These are phyloP conservation scores for Endocarpon pusillum DNA, from an alignment of 495 filamentous ascomycete genomes.

Conservation along the genomic window DNA sequence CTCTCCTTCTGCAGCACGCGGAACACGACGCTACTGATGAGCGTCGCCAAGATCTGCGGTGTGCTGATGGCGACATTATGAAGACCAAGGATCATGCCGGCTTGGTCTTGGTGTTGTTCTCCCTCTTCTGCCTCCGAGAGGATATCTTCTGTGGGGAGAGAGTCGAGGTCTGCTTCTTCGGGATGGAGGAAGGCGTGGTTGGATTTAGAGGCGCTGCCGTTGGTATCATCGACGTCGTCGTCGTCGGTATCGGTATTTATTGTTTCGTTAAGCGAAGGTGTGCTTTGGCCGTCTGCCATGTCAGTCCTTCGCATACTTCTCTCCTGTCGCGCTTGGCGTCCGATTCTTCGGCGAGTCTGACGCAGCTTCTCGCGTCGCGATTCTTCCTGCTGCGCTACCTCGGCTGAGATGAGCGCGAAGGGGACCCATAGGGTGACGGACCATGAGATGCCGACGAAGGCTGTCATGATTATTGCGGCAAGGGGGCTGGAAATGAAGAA, in stretches of 20 bases:
- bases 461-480: constrained; percentile 56
- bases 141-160: neutral
- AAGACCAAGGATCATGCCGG: constrained; percentile 74
- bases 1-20: constrained; percentile 64
- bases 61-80: constrained; percentile 84
- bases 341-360: constrained; percentile 8
- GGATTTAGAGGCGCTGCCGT: constrained; percentile 9
- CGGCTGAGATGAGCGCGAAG: constrained; percentile 77
- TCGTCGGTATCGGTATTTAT: constrained; percentile 5
- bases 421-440: constrained; percentile 81
- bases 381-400: constrained; percentile 64
- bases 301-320: constrained; percentile 5
- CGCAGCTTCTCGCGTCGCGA: constrained; percentile 37
- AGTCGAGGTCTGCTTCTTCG: neutral
- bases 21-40: constrained; percentile 69
- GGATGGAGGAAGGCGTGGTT: constrained; percentile 8
- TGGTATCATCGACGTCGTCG: constrained; percentile 16
- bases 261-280: constrained; percentile 1
- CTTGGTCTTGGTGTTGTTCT: constrained; percentile 41
- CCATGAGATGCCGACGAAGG: constrained; percentile 71
- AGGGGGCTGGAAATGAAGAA: constrained; percentile 51
- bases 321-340: constrained; percentile 5
- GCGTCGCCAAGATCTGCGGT: constrained; percentile 74
- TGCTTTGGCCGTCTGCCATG: constrained; percentile 13
- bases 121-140: constrained; percentile 8